phyloP scores from a whole-genome alignment of 495 filamentous ascomycete genomes.

The Penicillium salamii region DNA sequence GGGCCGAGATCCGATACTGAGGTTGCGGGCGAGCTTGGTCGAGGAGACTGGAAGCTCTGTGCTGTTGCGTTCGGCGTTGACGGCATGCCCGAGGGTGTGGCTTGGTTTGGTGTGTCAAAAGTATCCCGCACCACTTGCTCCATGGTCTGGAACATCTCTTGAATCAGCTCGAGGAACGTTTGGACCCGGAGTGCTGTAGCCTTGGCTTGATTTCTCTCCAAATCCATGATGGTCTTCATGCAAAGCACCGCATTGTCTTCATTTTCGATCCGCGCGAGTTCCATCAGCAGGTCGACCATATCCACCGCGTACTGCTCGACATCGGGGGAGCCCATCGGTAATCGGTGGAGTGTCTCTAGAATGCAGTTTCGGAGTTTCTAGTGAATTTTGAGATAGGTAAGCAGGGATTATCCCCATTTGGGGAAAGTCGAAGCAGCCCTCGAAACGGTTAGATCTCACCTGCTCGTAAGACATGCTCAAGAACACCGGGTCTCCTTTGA shows the following conservation, averaged over 20 bases:
- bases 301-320: constrained; percentile 83
- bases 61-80: constrained; percentile 72
- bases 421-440: background rate
- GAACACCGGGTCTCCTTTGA: constrained; percentile 87
- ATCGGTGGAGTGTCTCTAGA: constrained; percentile 89
- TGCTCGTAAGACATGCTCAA: constrained; percentile 83
- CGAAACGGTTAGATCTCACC: constrained; percentile 39
- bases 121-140: constrained; percentile 91
- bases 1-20: constrained; percentile 70
- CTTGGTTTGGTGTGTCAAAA: constrained; percentile 70
- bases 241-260: constrained; percentile 97
- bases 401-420: background rate
- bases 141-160: constrained; percentile 93
- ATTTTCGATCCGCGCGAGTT: constrained; percentile 84
- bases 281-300: constrained; percentile 85
- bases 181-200: constrained; percentile 77
- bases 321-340: constrained; percentile 79
- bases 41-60: constrained; percentile 77
- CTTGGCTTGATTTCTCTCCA: constrained; percentile 88
- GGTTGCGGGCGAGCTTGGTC: constrained; percentile 84
- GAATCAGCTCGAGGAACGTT: constrained; percentile 84
- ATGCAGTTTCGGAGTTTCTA: constrained; percentile 87
- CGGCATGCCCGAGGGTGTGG: constrained; percentile 63
- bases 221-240: constrained; percentile 96
- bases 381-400: constrained; percentile 9